These are phyloP conservation scores for Blastobotrys elegans DNA, from an alignment of 1,139 yeast species.

Conservation along the genomic window DNA sequence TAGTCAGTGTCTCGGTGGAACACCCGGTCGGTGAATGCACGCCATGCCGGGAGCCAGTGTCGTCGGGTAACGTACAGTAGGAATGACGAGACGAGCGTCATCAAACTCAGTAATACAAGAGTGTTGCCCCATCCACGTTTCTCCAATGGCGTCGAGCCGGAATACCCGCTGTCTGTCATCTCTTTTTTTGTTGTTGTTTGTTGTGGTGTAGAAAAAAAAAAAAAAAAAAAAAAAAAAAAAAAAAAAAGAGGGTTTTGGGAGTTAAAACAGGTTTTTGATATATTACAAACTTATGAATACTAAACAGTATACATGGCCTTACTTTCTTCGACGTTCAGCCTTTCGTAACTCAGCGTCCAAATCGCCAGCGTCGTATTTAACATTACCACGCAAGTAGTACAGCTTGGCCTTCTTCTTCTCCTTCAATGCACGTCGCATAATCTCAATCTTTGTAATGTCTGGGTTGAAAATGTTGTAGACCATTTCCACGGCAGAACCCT, in stretches of 20 bases:
- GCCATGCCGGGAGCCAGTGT: conserved; percentile 10
- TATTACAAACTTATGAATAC: not conserved
- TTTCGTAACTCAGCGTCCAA: conserved; percentile 43
- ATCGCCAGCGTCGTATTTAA: conserved; percentile 79
- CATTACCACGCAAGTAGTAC: conserved; percentile 72
- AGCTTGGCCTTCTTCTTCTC: conserved; percentile 76
- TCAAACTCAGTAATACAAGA: not conserved
- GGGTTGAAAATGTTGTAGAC: conserved; percentile 79
- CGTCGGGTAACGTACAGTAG: conserved; percentile 3
- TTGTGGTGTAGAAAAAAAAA: not conserved
- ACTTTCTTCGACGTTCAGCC: conserved; percentile 25
- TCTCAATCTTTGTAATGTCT: conserved; percentile 64
- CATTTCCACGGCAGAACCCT: conserved; percentile 75
- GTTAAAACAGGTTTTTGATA: not conserved
- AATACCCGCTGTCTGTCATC: not conserved
- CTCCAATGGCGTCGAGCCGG: not conserved
- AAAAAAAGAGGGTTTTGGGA: not conserved
- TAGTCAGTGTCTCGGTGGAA: conserved; percentile 9
- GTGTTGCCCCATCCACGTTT: conserved; percentile 10
- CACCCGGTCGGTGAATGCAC: not conserved
- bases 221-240: not conserved
- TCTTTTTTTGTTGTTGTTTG: not conserved
- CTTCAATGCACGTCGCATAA: conserved; percentile 64
- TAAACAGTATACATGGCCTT: conserved; percentile 4
- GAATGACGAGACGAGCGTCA: conserved; percentile 3